Base-by-base conservation (phyloP, 306 rosid genomes). In the Quercus ilex region DNA sequence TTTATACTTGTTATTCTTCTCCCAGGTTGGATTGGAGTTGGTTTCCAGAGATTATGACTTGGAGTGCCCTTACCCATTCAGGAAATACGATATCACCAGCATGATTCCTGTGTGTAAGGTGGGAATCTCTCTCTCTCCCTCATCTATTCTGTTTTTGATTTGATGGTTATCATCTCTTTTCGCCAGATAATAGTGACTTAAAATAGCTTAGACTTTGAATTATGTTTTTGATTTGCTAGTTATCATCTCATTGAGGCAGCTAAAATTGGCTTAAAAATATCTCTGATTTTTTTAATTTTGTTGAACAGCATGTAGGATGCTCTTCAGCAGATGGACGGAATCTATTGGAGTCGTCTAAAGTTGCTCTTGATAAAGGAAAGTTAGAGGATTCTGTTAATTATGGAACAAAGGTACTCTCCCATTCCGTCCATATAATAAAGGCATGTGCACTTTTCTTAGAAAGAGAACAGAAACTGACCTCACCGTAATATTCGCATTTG, bases 291-390 rank as follows among this genome's bases (percentile, higher is more conserved):
- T 63, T 18, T 10, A 33, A 49, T 82, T 74, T 69, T 74, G 19
- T 79, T 77, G 75, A 75, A 82, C 92, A 95, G 99, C 89, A 92
- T 82, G 94, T 92, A 78, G 91, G 88, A 14, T 95, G 94, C 87
- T 87, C 93, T 73, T 92, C 99, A 75, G 86, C 89, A 4, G 99
- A 95, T 76, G 99, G 99, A 19, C 91, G 99, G 65, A 92, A 92
- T 87, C 81, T 95, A 75, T 83, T 95, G 83, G 99, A 95, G 76
- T 89, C 98, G 1, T 95, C 99, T 3, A 95, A 95, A 84, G 81
- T 88, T 77, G 95, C 99, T 80, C 99, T 95, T 74, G 99, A 95
- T 86, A 95, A 92, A 88, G 99, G 99, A 78, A 95, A 92, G 86
- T 97, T 95, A 35, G 99, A 95, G 84, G 99, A 95, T 79, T 96